phyloP scores from a whole-genome alignment of 192 early-diverging fungal species.

The Entomortierella beljakovae region DNA sequence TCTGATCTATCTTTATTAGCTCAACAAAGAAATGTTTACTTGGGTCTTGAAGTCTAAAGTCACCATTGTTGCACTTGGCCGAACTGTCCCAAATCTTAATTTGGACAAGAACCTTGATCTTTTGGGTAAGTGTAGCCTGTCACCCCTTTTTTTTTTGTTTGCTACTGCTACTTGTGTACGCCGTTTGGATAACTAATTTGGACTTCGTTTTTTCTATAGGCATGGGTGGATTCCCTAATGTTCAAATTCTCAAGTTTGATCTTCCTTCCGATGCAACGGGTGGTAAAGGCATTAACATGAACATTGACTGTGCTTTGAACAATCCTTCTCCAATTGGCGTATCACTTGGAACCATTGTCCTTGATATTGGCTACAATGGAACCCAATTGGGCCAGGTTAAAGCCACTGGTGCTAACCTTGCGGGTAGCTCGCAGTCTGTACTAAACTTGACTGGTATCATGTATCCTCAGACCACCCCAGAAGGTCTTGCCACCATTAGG shows the following conservation, averaged over 20 bases:
- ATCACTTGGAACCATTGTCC: constrained; percentile 65
- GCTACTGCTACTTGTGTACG: not conserved
- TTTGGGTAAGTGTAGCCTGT: constrained; percentile 35
- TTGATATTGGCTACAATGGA: constrained; percentile 60
- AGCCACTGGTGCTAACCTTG: constrained; percentile 56
- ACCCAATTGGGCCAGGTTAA: constrained; percentile 61
- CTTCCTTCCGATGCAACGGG: constrained; percentile 63
- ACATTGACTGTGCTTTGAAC: constrained; percentile 62
- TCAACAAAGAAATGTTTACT: constrained; percentile 36
- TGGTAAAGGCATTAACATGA: constrained; percentile 67
- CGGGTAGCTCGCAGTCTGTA: constrained; percentile 51
- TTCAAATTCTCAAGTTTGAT: constrained; percentile 63
- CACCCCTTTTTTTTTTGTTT: not conserved
- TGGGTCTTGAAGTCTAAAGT: constrained; percentile 47
- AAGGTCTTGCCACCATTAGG: constrained; percentile 57
- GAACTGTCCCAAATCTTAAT: constrained; percentile 56
- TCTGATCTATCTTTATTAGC: too few species aligned
- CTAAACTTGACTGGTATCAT: constrained; percentile 66
- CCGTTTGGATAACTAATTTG: not conserved
- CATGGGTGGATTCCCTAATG: constrained; percentile 67
- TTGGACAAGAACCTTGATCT: constrained; percentile 61
- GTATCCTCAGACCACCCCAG: constrained; percentile 60
- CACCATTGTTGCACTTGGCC: constrained; percentile 48
- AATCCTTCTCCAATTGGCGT: constrained; percentile 69
- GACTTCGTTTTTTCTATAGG: constrained; percentile 28